Evolutionary conservation across 2,329 filamentous ascomycete species (phyloP), one percentile per base, ranked within the genome.

Genomic region (Sarocladium oryzae): DNA sequence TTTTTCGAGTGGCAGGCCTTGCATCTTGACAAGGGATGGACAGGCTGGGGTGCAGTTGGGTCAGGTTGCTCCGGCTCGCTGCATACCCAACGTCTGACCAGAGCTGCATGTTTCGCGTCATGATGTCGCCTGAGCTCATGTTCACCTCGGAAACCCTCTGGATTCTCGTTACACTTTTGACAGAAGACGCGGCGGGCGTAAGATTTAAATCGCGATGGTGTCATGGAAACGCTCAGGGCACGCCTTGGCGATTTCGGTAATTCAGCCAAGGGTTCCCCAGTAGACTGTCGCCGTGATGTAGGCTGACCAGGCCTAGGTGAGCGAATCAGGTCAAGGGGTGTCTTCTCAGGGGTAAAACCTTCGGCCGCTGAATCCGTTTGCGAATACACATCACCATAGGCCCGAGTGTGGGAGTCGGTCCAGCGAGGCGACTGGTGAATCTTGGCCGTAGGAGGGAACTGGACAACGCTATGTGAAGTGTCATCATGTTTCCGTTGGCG

Each of bases 131-230:
- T 76, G 46, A 90, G 75, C 66, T 96, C 91, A 66, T 96, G 91
- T 52, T 95, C 89, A 53, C 91, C 91, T 41, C 91, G 85, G 66
- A 96, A 96, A 4, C 91, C 90, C 54, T 90, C 85, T 2, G 87
- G 87, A 54, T 92, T 84, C 60, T 89, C 87, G 57, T 85, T 83
- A 71, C 91, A 96, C 58, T 86, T 80, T 16, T 75, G 73, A 66
- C 91, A 96, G 63, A 82, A 84, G 48, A 90, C 85, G 57, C 89
- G 87, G 21, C 82, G 79, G 53, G 77, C 76, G 52, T 78, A 66
- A 1, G 72, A 65, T 18, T 61, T 63, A 32, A 63, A 63, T 26
- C 61, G 60, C 16, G 65, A 58, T 1, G 64, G 63, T 4, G 69
- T 60, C 8, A 71, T 66, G 2, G 76, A 73, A 7, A 75, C 74